Evolutionary conservation across 1,284 basidiomycete genomes (phyloP).

Genomic region (Coriolopsis trogii): DNA sequence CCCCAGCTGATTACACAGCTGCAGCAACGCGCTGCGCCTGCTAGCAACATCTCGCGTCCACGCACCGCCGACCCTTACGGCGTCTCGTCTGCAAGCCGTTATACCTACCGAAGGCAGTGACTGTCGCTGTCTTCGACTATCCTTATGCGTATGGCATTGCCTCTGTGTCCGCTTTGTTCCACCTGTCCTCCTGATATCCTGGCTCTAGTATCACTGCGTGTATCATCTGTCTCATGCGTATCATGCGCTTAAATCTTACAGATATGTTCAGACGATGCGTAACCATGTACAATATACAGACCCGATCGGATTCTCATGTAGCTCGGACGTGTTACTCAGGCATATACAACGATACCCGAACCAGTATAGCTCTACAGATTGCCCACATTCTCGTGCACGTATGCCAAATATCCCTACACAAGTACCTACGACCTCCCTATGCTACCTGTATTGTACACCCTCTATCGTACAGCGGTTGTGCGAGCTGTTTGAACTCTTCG

Average conservation of each 20-base stretch:
- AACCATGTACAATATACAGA: background rate
- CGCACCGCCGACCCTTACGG: slow-evolving; percentile 5
- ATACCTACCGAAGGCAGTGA: slow-evolving; percentile 3
- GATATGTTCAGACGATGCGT: background rate
- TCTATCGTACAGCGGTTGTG: slow-evolving; percentile 22
- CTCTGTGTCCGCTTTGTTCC: background rate
- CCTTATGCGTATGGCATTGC: no score
- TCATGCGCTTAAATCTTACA: background rate
- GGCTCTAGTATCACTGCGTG: background rate
- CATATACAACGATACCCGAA: background rate
- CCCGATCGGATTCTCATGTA: background rate
- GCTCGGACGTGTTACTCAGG: background rate
- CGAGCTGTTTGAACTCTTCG: slow-evolving; percentile 15
- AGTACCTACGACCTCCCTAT: background rate
- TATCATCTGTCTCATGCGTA: background rate
- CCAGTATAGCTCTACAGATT: background rate
- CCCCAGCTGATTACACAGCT: slow-evolving; percentile 13
- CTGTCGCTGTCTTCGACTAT: background rate
- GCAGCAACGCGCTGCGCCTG: slow-evolving; percentile 6
- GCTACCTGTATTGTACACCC: slow-evolving; percentile 17
- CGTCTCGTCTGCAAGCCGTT: background rate
- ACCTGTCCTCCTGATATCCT: background rate
- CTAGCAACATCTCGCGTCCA: slow-evolving; percentile 6
- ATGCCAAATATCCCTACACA: background rate
- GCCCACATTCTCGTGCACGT: no score